Evolutionary conservation across 352 stramenopile species (phyloP).

Genomic region (Globisporangium nagaii): DNA sequence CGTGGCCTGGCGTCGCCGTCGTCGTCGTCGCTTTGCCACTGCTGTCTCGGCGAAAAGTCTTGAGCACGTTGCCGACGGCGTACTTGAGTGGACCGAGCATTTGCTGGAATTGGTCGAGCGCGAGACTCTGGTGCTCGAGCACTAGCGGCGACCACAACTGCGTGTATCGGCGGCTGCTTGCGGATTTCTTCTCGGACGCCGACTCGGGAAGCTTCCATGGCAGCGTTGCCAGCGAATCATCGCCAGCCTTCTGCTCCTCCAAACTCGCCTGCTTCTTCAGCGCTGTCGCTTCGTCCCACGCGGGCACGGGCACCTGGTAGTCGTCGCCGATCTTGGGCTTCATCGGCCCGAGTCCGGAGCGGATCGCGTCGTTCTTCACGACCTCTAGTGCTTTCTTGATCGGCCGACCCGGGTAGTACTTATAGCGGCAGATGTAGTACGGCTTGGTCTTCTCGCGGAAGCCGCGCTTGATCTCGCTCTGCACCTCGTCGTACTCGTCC

Average conservation of each 20-base stretch:
- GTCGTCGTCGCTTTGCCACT: too few relatives aligned
- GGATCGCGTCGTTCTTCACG: slow-evolving; percentile 69
- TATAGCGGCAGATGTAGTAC: slow-evolving; percentile 76
- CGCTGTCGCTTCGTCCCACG: slow-evolving; percentile 13
- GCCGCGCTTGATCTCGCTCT: slow-evolving; percentile 61
- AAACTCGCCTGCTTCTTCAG: too few relatives aligned
- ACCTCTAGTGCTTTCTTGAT: slow-evolving; percentile 61
- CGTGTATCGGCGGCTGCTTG: slow-evolving; percentile 18
- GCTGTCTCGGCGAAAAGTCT: slow-evolving; percentile 29
- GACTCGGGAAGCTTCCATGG: slow-evolving; percentile 23
- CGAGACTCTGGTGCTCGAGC: slow-evolving; percentile 28
- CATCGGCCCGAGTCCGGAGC: slow-evolving; percentile 46
- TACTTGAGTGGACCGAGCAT: slow-evolving; percentile 56
- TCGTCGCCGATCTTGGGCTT: slow-evolving; percentile 65
- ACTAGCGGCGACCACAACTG: slow-evolving; percentile 74
- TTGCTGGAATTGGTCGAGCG: slow-evolving; percentile 50
- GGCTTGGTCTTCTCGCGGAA: slow-evolving; percentile 59
- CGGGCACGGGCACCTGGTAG: slow-evolving; percentile 50
- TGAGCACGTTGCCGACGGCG: slow-evolving; percentile 67
- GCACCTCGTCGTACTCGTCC: slow-evolving; percentile 69
- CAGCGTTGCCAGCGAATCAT: background rate
- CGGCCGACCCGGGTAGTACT: slow-evolving; percentile 70
- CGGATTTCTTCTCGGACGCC: too few relatives aligned
- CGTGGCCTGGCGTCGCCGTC: slow-evolving; percentile 30
- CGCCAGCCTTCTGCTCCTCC: background rate